phyloP scores from a whole-genome alignment of 2,329 filamentous ascomycete species.

The Pseudogymnoascus sp. region DNA sequence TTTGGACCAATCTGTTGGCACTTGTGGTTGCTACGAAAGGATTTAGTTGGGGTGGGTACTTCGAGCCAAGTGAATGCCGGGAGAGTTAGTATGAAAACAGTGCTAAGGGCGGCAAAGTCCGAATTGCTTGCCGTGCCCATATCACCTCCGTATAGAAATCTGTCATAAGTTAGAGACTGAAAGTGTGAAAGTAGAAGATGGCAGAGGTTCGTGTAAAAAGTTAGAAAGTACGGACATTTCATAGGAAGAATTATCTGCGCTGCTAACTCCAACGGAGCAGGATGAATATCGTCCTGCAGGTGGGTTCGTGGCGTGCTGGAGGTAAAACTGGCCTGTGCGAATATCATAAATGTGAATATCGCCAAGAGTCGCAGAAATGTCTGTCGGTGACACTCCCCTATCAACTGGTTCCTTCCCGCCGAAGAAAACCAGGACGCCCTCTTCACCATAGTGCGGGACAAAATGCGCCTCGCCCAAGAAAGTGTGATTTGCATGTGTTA shows the following conservation, averaged over 20 bases:
- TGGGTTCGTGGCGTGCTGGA: constrained; percentile 10
- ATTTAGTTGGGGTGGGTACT: not conserved
- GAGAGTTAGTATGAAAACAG: constrained; percentile 5
- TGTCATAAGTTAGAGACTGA: not conserved
- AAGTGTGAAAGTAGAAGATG: not conserved
- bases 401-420: constrained; percentile 10
- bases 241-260: constrained; percentile 8
- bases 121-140: not conserved
- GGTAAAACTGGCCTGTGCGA: constrained; percentile 6
- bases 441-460: constrained; percentile 13
- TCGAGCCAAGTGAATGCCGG: not conserved
- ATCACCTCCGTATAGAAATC: not conserved
- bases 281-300: constrained; percentile 10
- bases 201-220: not conserved
- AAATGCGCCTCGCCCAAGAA: constrained; percentile 12
- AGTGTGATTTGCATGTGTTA: not conserved
- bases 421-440: constrained; percentile 15
- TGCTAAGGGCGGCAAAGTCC: constrained; percentile 2
- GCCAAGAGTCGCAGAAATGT: not conserved
- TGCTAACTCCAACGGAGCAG: constrained; percentile 10
- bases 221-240: constrained; percentile 13
- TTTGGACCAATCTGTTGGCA: not conserved
- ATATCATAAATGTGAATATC: constrained; percentile 14
- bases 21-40: not conserved
- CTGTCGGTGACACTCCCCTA: not conserved